These are phyloP conservation scores for Skeletonema costatum DNA, from an alignment of 108 stramenopile species.

Conservation along the genomic window DNA sequence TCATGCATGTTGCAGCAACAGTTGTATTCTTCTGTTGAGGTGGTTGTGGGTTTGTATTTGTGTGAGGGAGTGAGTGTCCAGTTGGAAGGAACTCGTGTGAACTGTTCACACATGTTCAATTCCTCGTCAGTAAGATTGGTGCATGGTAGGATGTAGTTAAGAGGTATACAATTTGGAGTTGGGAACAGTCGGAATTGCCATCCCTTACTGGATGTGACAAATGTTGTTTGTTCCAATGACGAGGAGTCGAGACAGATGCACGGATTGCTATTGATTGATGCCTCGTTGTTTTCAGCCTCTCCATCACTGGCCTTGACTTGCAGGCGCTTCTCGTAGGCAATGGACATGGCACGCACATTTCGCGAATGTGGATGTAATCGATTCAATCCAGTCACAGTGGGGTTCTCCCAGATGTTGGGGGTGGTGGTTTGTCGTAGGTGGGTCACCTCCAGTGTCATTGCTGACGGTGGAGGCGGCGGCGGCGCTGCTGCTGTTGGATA, in stretches of 20 bases:
- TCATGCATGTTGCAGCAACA: conserved; percentile 23
- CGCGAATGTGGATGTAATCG: conserved; percentile 36
- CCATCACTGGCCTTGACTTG: not conserved
- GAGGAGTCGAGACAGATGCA: conserved; percentile 45
- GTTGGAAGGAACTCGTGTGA: not conserved
- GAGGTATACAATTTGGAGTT: conserved; percentile 21
- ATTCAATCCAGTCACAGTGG: conserved; percentile 25
- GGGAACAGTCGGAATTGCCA: conserved; percentile 44
- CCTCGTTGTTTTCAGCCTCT: not conserved
- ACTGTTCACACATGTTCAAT: not conserved
- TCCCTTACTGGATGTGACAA: not conserved
- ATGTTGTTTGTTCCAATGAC: not conserved
- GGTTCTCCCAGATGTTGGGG: conserved; percentile 33
- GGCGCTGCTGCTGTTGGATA: not conserved
- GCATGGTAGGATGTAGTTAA: conserved; percentile 8
- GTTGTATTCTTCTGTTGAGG: not conserved
- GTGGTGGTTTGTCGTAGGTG: not conserved
- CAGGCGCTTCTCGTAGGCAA: not conserved
- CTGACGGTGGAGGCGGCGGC: conserved; percentile 7
- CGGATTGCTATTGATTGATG: not conserved
- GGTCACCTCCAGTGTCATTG: not conserved
- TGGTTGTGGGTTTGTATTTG: conserved; percentile 11
- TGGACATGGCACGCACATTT: conserved; percentile 20
- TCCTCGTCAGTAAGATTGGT: not conserved
- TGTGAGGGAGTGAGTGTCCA: conserved; percentile 27